Base-by-base conservation (phyloP, 352 stramenopile genomes). In the Pythium volutum region DNA sequence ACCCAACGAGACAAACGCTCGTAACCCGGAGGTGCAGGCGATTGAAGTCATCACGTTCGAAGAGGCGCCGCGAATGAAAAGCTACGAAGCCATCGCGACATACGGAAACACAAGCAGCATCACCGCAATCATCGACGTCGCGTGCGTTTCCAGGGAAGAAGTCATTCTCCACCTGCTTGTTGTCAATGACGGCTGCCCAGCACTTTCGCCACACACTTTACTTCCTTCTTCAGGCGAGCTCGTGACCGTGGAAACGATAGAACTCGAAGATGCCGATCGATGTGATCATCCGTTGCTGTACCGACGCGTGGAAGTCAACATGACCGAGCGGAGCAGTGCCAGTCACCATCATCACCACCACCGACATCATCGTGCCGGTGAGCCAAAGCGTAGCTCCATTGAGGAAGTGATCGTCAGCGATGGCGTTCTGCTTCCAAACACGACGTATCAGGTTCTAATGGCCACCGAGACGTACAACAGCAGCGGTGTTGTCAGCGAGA, bases 11-110 rank as follows among this genome's bases (percentile, higher is more conserved):
- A 66, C 50, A 15, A 55, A 38, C 22, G 23, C 29, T 26, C 55
- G 56, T 3, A 45, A 51, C 8, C 18, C 67, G 56, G 2, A 75
- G 70, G 27, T n/a, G 43, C 4, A 67, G 78, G 71, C 66, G 0
- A 81, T 91, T 38, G 66, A 75, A 36, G 77, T 89, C 7, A 70
- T 34, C 10, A 94, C 82, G 0, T 67, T 80, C 41, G 85, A 87
- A 33, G 27, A 12, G 0, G 66, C 85, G n/a, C 83, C 85, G 34
- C 52, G 55, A 5, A 57, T 94, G 10, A 67, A 49, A 3, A 69
- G 72, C 39, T 75, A 77, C 16, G 69, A 77, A 48, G 77, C 72
- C 0, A 45, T 51, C 1, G 77, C 84, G 22, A 86, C 77, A 1
- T 85, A 79, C 36, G 82, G 77, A 12, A 79, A 80, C 41, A 88